Base-by-base conservation (phyloP, 1,284 basidiomycete species). In the Ganoderma boninense region DNA sequence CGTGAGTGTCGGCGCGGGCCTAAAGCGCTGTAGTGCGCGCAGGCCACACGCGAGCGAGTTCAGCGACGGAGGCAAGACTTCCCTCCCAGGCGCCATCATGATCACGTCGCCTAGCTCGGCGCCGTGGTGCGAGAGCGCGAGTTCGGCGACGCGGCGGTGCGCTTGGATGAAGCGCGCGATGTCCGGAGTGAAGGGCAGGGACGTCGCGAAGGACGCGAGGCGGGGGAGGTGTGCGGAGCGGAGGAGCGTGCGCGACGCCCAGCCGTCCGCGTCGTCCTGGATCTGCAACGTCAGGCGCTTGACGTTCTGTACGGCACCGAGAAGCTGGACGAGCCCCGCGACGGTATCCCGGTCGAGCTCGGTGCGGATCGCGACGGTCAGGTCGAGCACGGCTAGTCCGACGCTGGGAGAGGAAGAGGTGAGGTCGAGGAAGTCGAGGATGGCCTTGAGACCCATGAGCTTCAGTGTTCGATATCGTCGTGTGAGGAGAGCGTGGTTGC, bases 231-330 rank as follows among this genome's bases (percentile, higher is more conserved):
- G 49, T 29, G 63, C 42, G 20, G 62, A 59, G 16, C 56, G 29
- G 4, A 64, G 54, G 42, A 42, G 8, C 11, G 46, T 49, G 38
- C 26, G 54, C 4, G 26, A 49, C 20, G 59, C 42, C 56, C 54
- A 43, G 43, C 42, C 56, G 32, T 43, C 29, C 1, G 18, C 14
- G 38, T 62, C 60, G 42, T 43, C 62, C 18, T 62, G n/a, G 64
- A 69, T 49, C 42, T 69, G 42, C 38, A 69, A 57, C 7, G 64
- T 23, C n/a, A 69, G 60, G 8, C 64, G 54, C 13, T 61, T 60
- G 64, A 66, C 2, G 23, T 69, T 69, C 18, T 60, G 64, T 11
- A 69, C 57, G 57, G 20, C 29, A 20, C 57, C 35, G 18, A 59
- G 32, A 8, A 59, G 16, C 35, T 59, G 57, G 16, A 59, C 57